Conservation (phyloP, 441 rosid species). For the Capsella rubella region DNA sequence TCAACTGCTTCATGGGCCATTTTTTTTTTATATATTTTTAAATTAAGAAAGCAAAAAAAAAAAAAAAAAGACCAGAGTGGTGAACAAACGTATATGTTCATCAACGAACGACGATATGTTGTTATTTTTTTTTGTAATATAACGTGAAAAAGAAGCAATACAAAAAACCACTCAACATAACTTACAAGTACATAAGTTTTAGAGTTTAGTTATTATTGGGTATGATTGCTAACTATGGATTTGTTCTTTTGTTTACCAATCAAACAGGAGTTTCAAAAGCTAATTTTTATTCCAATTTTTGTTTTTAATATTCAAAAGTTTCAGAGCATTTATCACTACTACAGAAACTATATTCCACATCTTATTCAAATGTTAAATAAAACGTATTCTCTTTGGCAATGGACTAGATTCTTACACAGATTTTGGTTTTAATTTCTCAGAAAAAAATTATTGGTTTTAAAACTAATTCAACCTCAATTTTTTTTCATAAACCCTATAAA, state of each 20-base stretch:
- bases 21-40: not conserved
- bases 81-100: constrained; percentile 1
- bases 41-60: not conserved
- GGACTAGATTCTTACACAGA: no score
- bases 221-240: not conserved
- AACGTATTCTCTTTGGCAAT: no score
- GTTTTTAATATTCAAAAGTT: no score
- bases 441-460: no score
- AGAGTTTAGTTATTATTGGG: not conserved
- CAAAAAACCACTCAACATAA: constrained; percentile 27
- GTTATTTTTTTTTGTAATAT: constrained; percentile 17
- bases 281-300: no score
- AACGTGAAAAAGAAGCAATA: constrained; percentile 35
- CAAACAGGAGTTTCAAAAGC: not conserved
- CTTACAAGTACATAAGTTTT: constrained; percentile 5
- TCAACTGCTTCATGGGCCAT: constrained; percentile 30
- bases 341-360: no score
- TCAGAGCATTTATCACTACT: no score
- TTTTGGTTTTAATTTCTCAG: no score
- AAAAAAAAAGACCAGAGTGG: not conserved
- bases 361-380: no score
- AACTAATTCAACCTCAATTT: no score
- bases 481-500: no score
- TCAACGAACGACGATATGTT: not conserved
- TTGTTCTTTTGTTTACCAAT: constrained; percentile 4